Evolutionary conservation across 768 basidiomycete species (phyloP), one percentile per base, ranked within the genome.

Genomic region (Termitomyces sp.): DNA sequence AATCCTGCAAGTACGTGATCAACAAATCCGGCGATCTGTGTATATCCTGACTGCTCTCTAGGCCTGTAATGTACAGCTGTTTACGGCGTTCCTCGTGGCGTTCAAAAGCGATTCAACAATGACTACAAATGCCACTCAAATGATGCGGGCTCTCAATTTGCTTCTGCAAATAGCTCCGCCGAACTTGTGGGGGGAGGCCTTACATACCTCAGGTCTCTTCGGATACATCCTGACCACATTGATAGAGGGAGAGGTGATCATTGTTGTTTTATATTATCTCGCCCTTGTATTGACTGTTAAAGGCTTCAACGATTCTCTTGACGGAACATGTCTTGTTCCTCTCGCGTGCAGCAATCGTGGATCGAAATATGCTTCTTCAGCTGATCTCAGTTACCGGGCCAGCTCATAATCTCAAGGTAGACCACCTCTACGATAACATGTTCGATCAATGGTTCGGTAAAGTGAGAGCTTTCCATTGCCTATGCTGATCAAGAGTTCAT

Each of bases 381-480:
- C 78, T 95, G 24, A 83, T 94, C 65, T 76, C 80, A 24, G 86
- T 84, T 4, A 82, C 85, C 3, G 83, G 88, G 3, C 69, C 76
- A 42, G 65, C 76, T 3, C 69, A 77, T 27, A 75, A 75, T 57
- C 70, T 77, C 37, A 67, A 77, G 0, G 86, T 92, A 67, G 68
- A 72, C 22, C 72, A 82, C 33, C 60, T 93, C 3, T 89, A 84
- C 72, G 85, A 90, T 54, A 71, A 74, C 2, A 68, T 95, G 26
- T 70, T 95, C 52, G 85, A 91, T 63, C 87, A 89, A 61, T 94
- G 91, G 87, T 90, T 89, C 84, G 83, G 83, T 40, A 88, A 88
- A 69, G 92, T 89, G 69, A 60, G 77, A 33, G 43, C 20, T 6
- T 47, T 12, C 12, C 27, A 9, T 53, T n/a, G 47, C 46, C 30